A percentile compares a stretch with the other conserved stretches of the same genome.
These are phyloP conservation scores for Monosporozyma servazzii DNA, from an alignment of 805 yeast species.

Conservation along the genomic window DNA sequence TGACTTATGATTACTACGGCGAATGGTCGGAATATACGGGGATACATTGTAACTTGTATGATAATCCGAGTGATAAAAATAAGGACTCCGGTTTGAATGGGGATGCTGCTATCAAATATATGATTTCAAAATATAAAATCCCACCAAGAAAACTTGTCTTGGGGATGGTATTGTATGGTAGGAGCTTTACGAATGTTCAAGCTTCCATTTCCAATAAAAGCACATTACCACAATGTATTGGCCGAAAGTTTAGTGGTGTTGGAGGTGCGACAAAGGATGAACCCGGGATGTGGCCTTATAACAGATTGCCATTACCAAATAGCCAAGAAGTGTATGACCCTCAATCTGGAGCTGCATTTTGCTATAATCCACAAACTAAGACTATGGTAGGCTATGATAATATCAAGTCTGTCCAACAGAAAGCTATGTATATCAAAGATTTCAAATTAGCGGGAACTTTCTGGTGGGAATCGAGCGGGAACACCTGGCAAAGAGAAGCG, in stretches of 20 bases:
- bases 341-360: constrained; percentile 44
- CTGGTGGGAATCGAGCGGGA: constrained; percentile 95
- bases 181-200: constrained; percentile 38
- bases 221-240: constrained; percentile 25
- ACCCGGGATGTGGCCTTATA: constrained; percentile 46
- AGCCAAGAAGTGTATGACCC: constrained; percentile 44
- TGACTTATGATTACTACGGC: constrained; percentile 88
- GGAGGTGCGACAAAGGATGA: constrained; percentile 38
- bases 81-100: constrained; percentile 34
- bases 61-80: constrained; percentile 20
- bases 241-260: constrained; percentile 36
- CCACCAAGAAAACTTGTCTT: constrained; percentile 46
- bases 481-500: constrained; percentile 29
- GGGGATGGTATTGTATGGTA: constrained; percentile 87
- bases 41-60: constrained; percentile 61
- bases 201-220: neutral
- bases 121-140: constrained; percentile 35
- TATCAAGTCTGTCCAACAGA: constrained; percentile 39
- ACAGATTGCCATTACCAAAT: constrained; percentile 40
- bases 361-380: constrained; percentile 33
- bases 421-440: constrained; percentile 48
- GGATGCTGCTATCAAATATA: constrained; percentile 38
- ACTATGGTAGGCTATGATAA: constrained; percentile 61
- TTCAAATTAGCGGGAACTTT: constrained; percentile 68
- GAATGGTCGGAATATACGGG: constrained; percentile 55